These are phyloP conservation scores for Ophiocordyceps sinensis DNA, from an alignment of 2,329 filamentous ascomycete species.

Conservation along the genomic window DNA sequence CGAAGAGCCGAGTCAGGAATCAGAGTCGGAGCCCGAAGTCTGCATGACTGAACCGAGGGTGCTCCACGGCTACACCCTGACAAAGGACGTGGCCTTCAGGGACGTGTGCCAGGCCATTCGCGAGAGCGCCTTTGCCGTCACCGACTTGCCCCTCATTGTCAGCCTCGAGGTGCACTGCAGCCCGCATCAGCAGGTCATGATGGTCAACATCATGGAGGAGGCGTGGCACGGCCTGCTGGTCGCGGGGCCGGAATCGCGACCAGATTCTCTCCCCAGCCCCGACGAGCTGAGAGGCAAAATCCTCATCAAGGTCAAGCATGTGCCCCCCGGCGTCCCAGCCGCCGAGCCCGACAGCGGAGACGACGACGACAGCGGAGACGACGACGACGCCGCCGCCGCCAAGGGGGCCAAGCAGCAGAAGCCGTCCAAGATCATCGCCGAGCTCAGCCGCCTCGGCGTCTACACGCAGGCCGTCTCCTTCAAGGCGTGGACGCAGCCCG, in stretches of 20 bases:
- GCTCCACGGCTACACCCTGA: constrained; percentile 79
- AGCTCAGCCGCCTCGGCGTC: constrained; percentile 61
- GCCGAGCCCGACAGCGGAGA: constrained; percentile 16
- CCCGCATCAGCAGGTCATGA: constrained; percentile 67
- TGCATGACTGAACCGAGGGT: constrained; percentile 55
- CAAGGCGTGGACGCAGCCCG: constrained; percentile 60
- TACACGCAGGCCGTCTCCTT: constrained; percentile 79
- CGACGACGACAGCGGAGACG: constrained; percentile 15
- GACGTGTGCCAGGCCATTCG: constrained; percentile 71
- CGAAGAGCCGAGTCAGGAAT: background rate
- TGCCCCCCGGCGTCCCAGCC: constrained; percentile 25
- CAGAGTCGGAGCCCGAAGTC: constrained; percentile 8
- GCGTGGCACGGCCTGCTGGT: constrained; percentile 65
- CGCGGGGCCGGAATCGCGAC: constrained; percentile 32
- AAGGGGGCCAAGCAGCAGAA: constrained; percentile 23
- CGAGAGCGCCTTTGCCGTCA: constrained; percentile 61
- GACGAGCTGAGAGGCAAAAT: constrained; percentile 63
- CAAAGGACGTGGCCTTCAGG: constrained; percentile 75
- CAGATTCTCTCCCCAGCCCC: constrained; percentile 48
- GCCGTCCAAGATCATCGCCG: constrained; percentile 51
- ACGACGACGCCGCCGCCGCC: too few species aligned
- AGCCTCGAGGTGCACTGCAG: constrained; percentile 85
- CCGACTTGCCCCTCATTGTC: constrained; percentile 77
- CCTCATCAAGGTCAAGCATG: constrained; percentile 68
- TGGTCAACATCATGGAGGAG: constrained; percentile 85